Base-by-base conservation (phyloP, 2,329 filamentous ascomycete species). In the Pseudogymnoascus destructans region DNA sequence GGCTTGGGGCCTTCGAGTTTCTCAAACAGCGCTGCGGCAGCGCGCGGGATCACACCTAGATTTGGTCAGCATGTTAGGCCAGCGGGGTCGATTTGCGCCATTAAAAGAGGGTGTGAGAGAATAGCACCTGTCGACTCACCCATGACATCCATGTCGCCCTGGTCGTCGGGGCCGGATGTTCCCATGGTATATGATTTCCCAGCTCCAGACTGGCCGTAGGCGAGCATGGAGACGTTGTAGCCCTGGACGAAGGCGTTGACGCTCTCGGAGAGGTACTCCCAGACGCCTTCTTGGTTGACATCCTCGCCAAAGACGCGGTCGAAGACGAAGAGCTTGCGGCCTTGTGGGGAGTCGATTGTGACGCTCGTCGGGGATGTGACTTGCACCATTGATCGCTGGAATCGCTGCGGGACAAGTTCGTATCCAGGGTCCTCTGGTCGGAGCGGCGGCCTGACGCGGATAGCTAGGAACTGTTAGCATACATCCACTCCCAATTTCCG, bases 171-270 rank as follows among this genome's bases (percentile, higher is more conserved):
- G 3, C 90, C 90, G 0, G 92, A 90, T 0, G 93, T 98, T 59
- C 93, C 93, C 93, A 98, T 98, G 0, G 93, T 98, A 70, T 95
- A 97, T 2, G 92, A 97, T 74, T 98, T 98, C 65, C 93, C 93
- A 9, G 93, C 90, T 59, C 93, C 93, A 25, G 93, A 98, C 75
- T 98, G 93, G 64, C 93, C 93, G 68, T 98, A 98, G 54, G 93
- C 93, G 66, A 98, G 76, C 55, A 98, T 82, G 3, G 93, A 98
- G 60, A 98, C 93, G 81, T 98, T 98, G 79, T 97, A 98, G 58
- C 93, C 93, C 69, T 96, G 89, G 1, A 93, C 76, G 66, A 98
- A 98, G 2, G 91, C 88, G 65, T 79, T 82, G 64, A 97, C 87
- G 66, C 90, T 95, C 65, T 98, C 93, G 62, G 82, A 82, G 55